These are phyloP conservation scores for Rhodocollybia butyracea DNA, from an alignment of 768 basidiomycete genomes.

Conservation along the genomic window DNA sequence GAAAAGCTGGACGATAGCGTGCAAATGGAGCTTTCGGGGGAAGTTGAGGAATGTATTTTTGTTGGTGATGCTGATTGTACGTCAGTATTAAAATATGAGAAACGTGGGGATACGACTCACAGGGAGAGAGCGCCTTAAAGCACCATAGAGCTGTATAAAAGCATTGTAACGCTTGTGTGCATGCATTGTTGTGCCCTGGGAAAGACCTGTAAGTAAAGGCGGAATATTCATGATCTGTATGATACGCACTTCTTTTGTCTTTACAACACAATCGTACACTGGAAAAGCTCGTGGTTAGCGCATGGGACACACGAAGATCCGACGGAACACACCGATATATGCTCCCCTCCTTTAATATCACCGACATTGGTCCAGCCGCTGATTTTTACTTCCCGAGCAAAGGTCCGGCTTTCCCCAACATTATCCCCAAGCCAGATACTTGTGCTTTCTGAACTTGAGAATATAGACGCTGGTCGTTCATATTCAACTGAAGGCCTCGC, in stretches of 20 bases:
- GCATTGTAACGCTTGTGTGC: constrained; percentile 66
- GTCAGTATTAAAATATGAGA: neutral
- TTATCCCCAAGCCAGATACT: constrained; percentile 66
- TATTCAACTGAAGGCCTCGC: neutral
- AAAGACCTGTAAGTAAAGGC: constrained; percentile 4
- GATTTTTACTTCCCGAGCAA: constrained; percentile 64
- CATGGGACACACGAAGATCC: constrained; percentile 1
- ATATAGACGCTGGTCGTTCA: constrained; percentile 36
- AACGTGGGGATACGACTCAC: constrained; percentile 29
- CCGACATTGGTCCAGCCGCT: constrained; percentile 73
- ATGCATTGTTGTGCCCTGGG: constrained; percentile 59
- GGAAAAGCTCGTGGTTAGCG: neutral
- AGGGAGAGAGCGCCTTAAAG: constrained; percentile 49
- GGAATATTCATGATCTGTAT: neutral
- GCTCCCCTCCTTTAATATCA: constrained; percentile 52
- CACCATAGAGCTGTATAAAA: constrained; percentile 51
- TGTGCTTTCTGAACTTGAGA: constrained; percentile 45
- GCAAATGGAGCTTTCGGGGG: constrained; percentile 70
- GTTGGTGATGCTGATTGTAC: constrained; percentile 36
- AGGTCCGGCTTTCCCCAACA: constrained; percentile 47
- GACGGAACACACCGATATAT: constrained; percentile 54
- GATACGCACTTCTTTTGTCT: constrained; percentile 50
- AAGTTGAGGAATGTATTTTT: constrained; percentile 49
- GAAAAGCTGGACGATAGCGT: constrained; percentile 64
- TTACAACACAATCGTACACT: constrained; percentile 72